Evolutionary conservation across 495 filamentous ascomycete genomes (phyloP).

Genomic region (Penicillium tannophilum): DNA sequence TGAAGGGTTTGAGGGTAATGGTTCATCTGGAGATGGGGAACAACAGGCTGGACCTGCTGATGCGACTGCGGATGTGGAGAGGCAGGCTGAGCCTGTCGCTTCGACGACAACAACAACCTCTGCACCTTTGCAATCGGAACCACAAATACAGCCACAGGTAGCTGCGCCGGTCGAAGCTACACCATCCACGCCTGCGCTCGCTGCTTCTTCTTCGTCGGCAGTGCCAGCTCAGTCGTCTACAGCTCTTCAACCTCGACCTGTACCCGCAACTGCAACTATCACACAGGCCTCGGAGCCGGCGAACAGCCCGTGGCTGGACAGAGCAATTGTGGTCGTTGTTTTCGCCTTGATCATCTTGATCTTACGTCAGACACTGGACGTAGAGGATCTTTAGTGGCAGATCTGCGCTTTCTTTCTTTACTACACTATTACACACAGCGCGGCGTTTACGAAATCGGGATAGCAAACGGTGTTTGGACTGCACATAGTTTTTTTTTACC

Average conservation of each 20-base stretch:
- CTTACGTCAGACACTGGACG: slow-evolving; percentile 36
- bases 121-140: background rate
- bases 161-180: background rate
- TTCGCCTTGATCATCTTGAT: slow-evolving; percentile 51
- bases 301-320: slow-evolving; percentile 55
- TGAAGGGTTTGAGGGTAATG: slow-evolving; percentile 19
- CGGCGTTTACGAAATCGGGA: background rate
- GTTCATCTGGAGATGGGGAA: slow-evolving; percentile 22
- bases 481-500: background rate
- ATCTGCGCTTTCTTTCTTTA: background rate
- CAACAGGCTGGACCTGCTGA: slow-evolving; percentile 41
- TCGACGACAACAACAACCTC: background rate
- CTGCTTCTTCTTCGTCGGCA: background rate
- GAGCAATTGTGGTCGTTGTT: slow-evolving; percentile 55
- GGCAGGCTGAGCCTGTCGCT: background rate
- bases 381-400: slow-evolving; percentile 30
- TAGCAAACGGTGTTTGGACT: background rate
- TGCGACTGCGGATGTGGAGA: slow-evolving; percentile 6
- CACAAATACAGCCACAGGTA: background rate
- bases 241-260: slow-evolving; percentile 4
- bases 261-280: slow-evolving; percentile 3
- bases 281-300: background rate
- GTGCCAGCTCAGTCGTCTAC: background rate
- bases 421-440: background rate
- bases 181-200: background rate